These are phyloP conservation scores for Sporothrix pseudoabietina DNA, from an alignment of 2,329 filamentous ascomycete species.

Conservation along the genomic window DNA sequence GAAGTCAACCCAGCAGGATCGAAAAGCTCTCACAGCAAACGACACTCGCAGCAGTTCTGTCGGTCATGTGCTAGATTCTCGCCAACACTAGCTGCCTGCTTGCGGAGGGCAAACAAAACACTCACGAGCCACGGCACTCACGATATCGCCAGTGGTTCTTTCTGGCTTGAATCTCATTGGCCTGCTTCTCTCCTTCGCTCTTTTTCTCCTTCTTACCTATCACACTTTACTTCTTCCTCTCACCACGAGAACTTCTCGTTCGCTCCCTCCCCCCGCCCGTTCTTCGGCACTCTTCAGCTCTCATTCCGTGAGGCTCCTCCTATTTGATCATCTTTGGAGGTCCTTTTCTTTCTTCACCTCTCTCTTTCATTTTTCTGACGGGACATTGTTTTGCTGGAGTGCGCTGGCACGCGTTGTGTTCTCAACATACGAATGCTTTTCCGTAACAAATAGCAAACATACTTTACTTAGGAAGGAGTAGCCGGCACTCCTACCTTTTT, in stretches of 20 bases:
- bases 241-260: slow-evolving; percentile 13
- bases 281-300: not conserved
- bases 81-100: not conserved
- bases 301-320: not conserved
- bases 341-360: not conserved
- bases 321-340: not conserved
- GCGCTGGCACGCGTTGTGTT: not conserved
- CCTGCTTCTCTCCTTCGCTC: not conserved
- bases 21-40: not conserved
- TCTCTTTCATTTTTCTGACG: not conserved
- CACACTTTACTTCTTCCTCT: not conserved
- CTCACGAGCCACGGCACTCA: not conserved
- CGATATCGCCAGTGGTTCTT: slow-evolving; percentile 4
- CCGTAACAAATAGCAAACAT: not conserved
- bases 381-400: not conserved
- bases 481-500: not conserved
- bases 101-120: not conserved
- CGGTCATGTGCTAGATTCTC: slow-evolving; percentile 15
- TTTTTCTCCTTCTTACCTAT: not conserved
- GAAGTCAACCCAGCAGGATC: slow-evolving; percentile 6
- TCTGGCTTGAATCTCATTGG: not conserved
- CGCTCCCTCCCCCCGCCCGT: not conserved
- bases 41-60: not conserved
- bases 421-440: not conserved
- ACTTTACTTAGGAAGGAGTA: slow-evolving; percentile 19